Evolutionary conservation across 2,329 filamentous ascomycete species (phyloP), one percentile per base, ranked within the genome.

Genomic region (Chaetothyriales sp.): DNA sequence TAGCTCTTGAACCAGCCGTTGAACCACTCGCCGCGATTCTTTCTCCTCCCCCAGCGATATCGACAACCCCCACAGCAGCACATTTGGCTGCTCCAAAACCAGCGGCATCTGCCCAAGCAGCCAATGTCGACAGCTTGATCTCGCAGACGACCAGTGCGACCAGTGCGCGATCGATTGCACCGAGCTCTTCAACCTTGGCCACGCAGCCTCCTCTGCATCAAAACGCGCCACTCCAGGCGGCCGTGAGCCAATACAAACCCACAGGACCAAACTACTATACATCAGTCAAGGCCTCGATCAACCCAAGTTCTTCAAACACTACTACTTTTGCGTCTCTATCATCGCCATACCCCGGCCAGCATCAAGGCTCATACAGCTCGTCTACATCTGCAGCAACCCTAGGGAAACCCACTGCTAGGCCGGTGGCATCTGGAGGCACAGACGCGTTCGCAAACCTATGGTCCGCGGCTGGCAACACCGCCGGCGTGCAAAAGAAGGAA

Each of bases 241-340:
- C 76, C 0, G 77, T 78, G 46, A 53, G 49, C 39, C 48, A 46
- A 46, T 94, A 81, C 69, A 60, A 93, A 68, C 78, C 84, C 1
- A 68, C 81, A 1, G 81, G 84, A 19, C 92, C 92, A 49, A 98
- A 98, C 70, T 98, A 98, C 73, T 98, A 90, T 68, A 88, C 87
- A 49, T 92, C 87, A 0, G 83, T 96, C 19, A 52, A 62, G 22
- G 49, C 66, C 32, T 58, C 51, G 18, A 47, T 51, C 44, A 55
- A 52, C 46, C 44, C 58, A 2, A 51, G 66, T 70, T 52, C 56
- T 18, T 47, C 45, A 26, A 47, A 12, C 20, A 1, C 20, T 9
- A 32, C 56, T 59, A 5, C 65, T 63, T 28, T 52, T 68, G 70
- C 46, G 32, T 47, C 56, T 3, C 51, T 54, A 48, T 44, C 55